These are phyloP conservation scores for Aspergillus conjunctus DNA, from an alignment of 495 filamentous ascomycete genomes.

Conservation along the genomic window DNA sequence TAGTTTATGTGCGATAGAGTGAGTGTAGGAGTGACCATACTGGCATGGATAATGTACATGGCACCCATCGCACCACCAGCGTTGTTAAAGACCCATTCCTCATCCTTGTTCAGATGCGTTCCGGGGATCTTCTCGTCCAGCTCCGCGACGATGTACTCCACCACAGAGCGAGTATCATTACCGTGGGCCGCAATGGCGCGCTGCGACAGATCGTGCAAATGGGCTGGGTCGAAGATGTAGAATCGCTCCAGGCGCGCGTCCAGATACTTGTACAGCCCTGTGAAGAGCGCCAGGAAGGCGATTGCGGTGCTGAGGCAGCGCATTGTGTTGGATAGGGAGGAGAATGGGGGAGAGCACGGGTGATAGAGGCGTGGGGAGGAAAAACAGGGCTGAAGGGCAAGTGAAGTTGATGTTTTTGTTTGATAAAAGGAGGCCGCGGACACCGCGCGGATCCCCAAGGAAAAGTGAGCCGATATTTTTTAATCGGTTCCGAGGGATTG, in stretches of 20 bases:
- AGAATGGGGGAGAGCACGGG: background rate
- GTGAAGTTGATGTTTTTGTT: conserved; percentile 3
- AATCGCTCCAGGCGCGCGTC: conserved; percentile 70
- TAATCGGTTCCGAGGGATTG: background rate
- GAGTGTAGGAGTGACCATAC: conserved; percentile 36
- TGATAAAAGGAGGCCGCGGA: conserved; percentile 9
- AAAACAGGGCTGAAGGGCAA: background rate
- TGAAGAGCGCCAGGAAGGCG: conserved; percentile 60
- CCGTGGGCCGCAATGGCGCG: conserved; percentile 66
- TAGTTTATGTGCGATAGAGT: conserved; percentile 10
- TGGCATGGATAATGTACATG: conserved; percentile 88
- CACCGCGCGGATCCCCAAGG: background rate
- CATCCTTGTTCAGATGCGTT: conserved; percentile 44
- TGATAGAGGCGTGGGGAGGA: conserved; percentile 2
- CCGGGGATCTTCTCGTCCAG: conserved; percentile 41
- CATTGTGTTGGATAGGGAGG: conserved; percentile 25
- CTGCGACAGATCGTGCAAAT: conserved; percentile 69
- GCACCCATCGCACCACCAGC: conserved; percentile 85
- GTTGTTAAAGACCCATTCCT: conserved; percentile 62
- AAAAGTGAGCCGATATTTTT: conserved; percentile 13
- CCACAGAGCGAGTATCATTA: conserved; percentile 69
- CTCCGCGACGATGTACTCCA: conserved; percentile 61
- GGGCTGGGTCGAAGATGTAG: conserved; percentile 72
- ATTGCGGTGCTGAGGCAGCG: conserved; percentile 57
- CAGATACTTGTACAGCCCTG: conserved; percentile 61